Conservation (phyloP, 192 early-diverging fungal species). For the Backusella psychrophila region DNA sequence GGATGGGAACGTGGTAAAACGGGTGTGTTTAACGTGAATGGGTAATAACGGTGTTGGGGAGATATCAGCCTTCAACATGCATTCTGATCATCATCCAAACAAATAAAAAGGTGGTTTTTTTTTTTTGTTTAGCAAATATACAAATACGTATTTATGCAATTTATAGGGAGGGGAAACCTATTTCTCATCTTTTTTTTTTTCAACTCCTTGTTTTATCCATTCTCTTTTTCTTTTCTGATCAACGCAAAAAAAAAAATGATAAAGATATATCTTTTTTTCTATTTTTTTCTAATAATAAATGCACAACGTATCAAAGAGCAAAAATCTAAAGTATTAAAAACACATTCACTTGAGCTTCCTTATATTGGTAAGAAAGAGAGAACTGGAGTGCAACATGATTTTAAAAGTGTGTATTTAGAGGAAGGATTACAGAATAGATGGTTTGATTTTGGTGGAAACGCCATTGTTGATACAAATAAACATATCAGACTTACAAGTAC, state of each 20-base stretch:
- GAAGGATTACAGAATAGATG: constrained; percentile 79
- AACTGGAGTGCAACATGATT: not conserved
- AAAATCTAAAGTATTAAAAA: not conserved
- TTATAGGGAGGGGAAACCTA: not conserved
- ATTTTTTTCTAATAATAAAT: not conserved
- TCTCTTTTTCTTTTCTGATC: not conserved
- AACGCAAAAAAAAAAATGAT: not conserved
- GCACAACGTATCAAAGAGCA: not conserved
- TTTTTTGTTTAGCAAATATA: not conserved
- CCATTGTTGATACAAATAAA: constrained; percentile 83
- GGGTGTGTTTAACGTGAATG: not conserved
- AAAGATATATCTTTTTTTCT: not conserved
- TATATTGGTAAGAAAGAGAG: not conserved
- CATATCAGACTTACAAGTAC: constrained; percentile 88
- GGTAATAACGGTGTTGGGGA: not conserved
- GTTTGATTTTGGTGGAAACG: constrained; percentile 95
- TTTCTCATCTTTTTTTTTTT: not conserved
- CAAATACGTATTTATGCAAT: not conserved
- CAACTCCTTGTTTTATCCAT: not conserved
- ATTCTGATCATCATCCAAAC: not conserved
- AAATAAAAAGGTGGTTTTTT: not conserved
- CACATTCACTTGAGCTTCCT: not conserved
- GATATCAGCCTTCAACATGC: not conserved
- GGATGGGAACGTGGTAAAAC: not conserved
- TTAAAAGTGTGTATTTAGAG: constrained; percentile 33